Evolutionary conservation across 1,139 yeast genomes (phyloP), one percentile per base, ranked within the genome.

Genomic region (Yamadazyma atmosphaerica): DNA sequence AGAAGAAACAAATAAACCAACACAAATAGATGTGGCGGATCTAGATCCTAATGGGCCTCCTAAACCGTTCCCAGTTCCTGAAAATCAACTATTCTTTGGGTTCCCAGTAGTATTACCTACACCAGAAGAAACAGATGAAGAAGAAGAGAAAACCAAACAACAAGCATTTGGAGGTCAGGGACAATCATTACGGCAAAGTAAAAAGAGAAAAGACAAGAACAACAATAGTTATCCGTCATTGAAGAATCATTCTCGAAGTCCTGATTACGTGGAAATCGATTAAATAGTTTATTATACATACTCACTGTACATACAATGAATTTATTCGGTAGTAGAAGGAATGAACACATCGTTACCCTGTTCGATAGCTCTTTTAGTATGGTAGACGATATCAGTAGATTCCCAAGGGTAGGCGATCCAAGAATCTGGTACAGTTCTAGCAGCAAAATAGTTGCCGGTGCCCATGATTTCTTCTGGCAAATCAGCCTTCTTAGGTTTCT

Each of bases 381-480:
- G 98, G 65, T 74, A 77, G 37, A 86, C 96, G 60, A 90, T 92
- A 66, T 90, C 96, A 43, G 76, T 75, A 23, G 94, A 81, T 67
- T 88, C 96, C 98, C 98, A 92, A 37, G 98, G 98, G 63, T 92
- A 92, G 33, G 97, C 97, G 55, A 88, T 89, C 98, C 98, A 92
- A 52, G 77, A 76, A 61, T 92, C 98, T 31, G 90, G 95, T 30
- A 88, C 92, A 34, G 87, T 78, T 65, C 92, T 80, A 34, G 96
- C 97, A 45, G 96, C 96, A 55, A 88, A 77, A 65, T 90, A 90
- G 61, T 86, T 81, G 39, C 84, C 85, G 33, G 73, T 71, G 28
- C 66, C 61, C 74, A 81, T 74, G 67, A 83, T 78, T 18, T 77
- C 83, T 39, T 66, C 72, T 18, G 88, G 88, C 49, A 83, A 75